Evolutionary conservation across 2,329 filamentous ascomycete species (phyloP).

Genomic region (Bipolaris bicolor): DNA sequence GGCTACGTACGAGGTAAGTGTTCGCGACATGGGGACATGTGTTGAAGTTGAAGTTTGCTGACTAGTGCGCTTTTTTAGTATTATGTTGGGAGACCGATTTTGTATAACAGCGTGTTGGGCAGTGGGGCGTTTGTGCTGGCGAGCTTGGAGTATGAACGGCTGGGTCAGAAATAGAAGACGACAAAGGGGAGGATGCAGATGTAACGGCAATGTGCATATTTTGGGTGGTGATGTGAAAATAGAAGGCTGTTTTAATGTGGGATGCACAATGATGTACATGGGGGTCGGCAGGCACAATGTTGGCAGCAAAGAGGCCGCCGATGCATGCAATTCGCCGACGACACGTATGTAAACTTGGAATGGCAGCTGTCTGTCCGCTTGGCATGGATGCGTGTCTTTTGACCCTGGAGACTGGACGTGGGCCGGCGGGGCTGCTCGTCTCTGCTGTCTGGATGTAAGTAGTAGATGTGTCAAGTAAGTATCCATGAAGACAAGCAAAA

Average conservation of each 20-base stretch:
- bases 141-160: conserved; percentile 29
- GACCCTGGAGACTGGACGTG: conserved; percentile 1
- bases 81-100: conserved; percentile 51
- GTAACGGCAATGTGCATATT: too few relatives aligned
- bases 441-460: too few relatives aligned
- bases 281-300: not conserved
- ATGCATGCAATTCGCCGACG: not conserved
- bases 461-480: not conserved
- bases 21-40: too few relatives aligned
- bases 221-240: too few relatives aligned
- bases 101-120: conserved; percentile 29
- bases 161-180: not conserved
- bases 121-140: conserved; percentile 35
- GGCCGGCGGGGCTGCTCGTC: conserved; percentile 1
- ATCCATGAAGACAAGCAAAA: too few relatives aligned
- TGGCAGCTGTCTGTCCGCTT: not conserved
- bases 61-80: conserved; percentile 37
- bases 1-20: conserved; percentile 33
- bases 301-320: not conserved
- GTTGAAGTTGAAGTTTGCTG: not conserved
- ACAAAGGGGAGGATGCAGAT: not conserved
- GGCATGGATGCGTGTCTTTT: conserved; percentile 1
- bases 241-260: not conserved
- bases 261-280: not conserved
- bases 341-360: conserved; percentile 5